Conservation (phyloP, 1,284 basidiomycete genomes). For the Crocinoboletus sp. region DNA sequence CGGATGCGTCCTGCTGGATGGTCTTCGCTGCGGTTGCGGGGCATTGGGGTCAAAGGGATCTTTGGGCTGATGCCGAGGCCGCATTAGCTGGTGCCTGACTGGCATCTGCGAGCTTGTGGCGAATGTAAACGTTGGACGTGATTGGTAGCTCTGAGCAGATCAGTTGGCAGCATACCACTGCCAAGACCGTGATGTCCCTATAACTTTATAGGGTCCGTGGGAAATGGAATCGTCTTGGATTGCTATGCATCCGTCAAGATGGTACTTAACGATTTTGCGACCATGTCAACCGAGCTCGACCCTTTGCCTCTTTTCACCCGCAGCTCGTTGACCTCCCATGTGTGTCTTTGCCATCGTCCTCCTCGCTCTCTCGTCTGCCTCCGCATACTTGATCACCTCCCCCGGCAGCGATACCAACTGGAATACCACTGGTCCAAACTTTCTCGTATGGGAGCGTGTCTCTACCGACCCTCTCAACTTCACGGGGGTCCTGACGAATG, state of each 20-base stretch:
- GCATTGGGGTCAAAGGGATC: constrained; percentile 84
- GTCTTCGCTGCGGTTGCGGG: constrained; percentile 67
- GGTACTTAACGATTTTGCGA: too few relatives aligned
- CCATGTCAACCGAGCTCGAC: not conserved
- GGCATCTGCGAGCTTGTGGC: not conserved
- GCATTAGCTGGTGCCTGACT: constrained; percentile 33
- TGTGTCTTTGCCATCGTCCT: constrained; percentile 40
- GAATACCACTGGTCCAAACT: constrained; percentile 56
- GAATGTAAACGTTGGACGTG: constrained; percentile 13
- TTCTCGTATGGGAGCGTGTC: constrained; percentile 60
- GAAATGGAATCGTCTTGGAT: too few relatives aligned
- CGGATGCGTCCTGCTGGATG: constrained; percentile 77
- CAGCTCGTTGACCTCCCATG: constrained; percentile 36
- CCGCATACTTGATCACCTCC: constrained; percentile 56
- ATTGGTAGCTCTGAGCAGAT: too few relatives aligned
- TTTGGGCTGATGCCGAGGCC: constrained; percentile 75
- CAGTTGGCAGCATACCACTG: too few relatives aligned
- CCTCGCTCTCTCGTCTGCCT: constrained; percentile 49
- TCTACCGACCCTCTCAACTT: constrained; percentile 63
- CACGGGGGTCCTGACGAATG: constrained; percentile 62
- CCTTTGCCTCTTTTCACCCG: constrained; percentile 1
- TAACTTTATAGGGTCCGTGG: constrained; percentile 14
- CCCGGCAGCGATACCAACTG: constrained; percentile 52
- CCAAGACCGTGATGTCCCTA: not conserved
- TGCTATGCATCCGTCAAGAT: too few relatives aligned